Evolutionary conservation across 1,284 basidiomycete species (phyloP).

Genomic region (Vanrija pseudolonga): DNA sequence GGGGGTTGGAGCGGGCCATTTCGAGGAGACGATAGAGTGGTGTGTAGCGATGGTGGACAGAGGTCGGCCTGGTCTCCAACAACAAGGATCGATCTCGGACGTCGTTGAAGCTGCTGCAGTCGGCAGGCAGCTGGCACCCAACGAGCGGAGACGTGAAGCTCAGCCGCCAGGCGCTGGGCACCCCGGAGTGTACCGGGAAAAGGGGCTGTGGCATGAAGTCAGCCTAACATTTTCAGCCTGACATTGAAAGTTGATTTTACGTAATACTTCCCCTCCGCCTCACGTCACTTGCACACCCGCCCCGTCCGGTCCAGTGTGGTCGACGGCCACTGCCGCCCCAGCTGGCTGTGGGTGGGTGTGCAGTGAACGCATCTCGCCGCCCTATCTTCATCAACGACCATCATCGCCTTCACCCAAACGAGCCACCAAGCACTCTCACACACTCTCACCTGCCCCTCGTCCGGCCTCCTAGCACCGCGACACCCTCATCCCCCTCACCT

Average conservation of each 20-base stretch:
- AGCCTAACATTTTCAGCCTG: background rate
- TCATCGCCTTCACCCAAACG: background rate
- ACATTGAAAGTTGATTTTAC: no score
- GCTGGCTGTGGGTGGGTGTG: background rate
- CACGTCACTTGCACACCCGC: no score
- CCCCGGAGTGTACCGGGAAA: background rate
- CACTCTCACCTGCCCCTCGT: no score
- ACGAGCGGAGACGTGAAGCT: constrained; percentile 12
- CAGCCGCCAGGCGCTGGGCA: background rate
- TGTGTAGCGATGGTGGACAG: background rate
- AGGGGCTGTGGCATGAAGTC: constrained; percentile 1
- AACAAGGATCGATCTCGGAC: constrained; percentile 5
- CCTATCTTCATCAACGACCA: no score
- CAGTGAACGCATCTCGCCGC: background rate
- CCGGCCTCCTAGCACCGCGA: no score
- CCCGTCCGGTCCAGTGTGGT: no score
- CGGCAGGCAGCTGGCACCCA: constrained; percentile 8
- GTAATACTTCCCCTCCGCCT: no score
- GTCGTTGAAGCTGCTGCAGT: background rate
- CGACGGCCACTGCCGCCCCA: no score
- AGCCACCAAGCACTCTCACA: background rate
- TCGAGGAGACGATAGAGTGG: background rate
- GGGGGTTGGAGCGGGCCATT: constrained; percentile 32
- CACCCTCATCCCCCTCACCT: background rate
- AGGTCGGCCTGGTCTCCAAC: background rate